Percentiles rank a stretch among this genome's conserved stretches.
These are phyloP conservation scores for Plasmodium inui DNA, from an alignment of 169 alveolate genomes.

Conservation along the genomic window DNA sequence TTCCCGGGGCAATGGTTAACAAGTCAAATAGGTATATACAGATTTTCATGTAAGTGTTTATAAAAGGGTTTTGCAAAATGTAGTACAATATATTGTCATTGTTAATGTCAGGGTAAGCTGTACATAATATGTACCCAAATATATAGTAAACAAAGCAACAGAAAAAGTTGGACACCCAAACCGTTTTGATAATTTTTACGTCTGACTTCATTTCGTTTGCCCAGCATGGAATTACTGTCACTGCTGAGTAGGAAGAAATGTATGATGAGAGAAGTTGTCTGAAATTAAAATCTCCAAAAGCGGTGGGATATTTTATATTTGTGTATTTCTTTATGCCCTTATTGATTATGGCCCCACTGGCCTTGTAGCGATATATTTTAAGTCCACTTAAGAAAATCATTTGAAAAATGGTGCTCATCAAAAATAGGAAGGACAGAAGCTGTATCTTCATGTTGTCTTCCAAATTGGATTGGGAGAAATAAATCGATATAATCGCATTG, in stretches of 20 bases:
- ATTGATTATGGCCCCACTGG: not conserved
- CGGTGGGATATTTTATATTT: constrained; percentile 71
- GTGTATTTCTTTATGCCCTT: not conserved
- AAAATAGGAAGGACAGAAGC: constrained; percentile 78
- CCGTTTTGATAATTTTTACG: constrained; percentile 79
- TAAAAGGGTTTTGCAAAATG: constrained; percentile 75
- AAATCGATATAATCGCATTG: constrained; percentile 78
- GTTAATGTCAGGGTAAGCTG: constrained; percentile 71
- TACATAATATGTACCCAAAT: constrained; percentile 77
- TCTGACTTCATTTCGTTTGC: constrained; percentile 86
- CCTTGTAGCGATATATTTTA: constrained; percentile 57
- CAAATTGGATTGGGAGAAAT: constrained; percentile 79
- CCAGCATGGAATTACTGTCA: constrained; percentile 85
- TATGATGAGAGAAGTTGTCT: constrained; percentile 75
- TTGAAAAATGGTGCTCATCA: constrained; percentile 79
- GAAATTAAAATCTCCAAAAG: constrained; percentile 75
- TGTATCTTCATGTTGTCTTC: constrained; percentile 85
- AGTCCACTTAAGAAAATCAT: constrained; percentile 47
- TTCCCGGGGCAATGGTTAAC: constrained; percentile 82
- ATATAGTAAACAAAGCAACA: constrained; percentile 77
- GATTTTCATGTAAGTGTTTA: constrained; percentile 53
- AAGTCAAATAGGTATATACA: constrained; percentile 80
- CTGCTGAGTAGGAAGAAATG: constrained; percentile 81
- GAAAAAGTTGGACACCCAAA: constrained; percentile 83
- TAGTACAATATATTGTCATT: constrained; percentile 62